phyloP scores from a whole-genome alignment of 2,329 filamentous ascomycete genomes.

The Arthrobotrys conoides region DNA sequence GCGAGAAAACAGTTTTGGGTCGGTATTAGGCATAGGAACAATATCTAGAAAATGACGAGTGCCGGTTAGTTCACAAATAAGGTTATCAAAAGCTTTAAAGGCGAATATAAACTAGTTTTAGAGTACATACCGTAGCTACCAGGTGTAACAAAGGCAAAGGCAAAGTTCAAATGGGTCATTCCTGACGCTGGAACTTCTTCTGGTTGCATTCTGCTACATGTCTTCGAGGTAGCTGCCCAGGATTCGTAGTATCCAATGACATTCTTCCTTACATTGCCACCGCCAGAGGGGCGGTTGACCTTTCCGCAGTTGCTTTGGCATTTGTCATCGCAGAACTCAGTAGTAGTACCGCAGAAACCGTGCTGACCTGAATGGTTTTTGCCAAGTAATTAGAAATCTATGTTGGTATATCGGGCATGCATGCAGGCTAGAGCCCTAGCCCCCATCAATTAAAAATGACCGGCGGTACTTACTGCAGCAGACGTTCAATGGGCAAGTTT shows the following conservation, averaged over 20 bases:
- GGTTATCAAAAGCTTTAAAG: constrained; percentile 7
- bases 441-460: background rate
- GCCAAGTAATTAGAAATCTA: constrained; percentile 2
- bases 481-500: constrained; percentile 54
- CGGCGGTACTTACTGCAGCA: constrained; percentile 47
- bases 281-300: constrained; percentile 32
- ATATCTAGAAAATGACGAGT: constrained; percentile 32
- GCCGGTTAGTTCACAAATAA: background rate
- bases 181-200: constrained; percentile 52
- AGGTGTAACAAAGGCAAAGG: constrained; percentile 57
- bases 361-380: constrained; percentile 33
- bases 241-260: constrained; percentile 64
- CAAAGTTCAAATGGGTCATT: constrained; percentile 60
- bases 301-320: constrained; percentile 43
- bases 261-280: constrained; percentile 47
- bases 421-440: no score
- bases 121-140: constrained; percentile 43
- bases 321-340: constrained; percentile 59
- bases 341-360: constrained; percentile 61
- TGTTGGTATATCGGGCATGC: background rate
- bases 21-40: constrained; percentile 33
- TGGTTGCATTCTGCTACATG: constrained; percentile 55
- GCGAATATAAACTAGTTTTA: constrained; percentile 16
- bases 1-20: constrained; percentile 42
- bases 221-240: constrained; percentile 55